These are phyloP conservation scores for Amaranthus cruentus DNA, from an alignment of 148 eudicot species.

Conservation along the genomic window DNA sequence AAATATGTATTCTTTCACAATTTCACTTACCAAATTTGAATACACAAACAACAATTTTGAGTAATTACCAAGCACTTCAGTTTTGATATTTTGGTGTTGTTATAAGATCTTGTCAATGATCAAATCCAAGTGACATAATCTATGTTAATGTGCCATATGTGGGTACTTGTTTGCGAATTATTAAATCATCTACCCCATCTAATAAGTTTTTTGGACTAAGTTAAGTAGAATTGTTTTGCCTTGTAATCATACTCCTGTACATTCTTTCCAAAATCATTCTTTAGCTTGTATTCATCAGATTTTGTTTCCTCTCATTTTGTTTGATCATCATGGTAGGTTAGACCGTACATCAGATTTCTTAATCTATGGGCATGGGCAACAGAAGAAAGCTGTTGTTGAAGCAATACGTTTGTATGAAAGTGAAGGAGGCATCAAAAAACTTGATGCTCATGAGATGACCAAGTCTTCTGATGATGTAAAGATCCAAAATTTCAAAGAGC, in stretches of 20 bases:
- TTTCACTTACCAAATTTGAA: too few relatives aligned
- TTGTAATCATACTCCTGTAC: background rate
- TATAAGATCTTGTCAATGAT: background rate
- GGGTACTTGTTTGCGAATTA: background rate
- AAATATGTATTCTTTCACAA: too few relatives aligned
- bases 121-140: background rate
- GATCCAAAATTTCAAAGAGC: slow-evolving; percentile 57
- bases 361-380: slow-evolving; percentile 93
- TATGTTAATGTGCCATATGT: background rate
- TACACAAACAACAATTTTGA: too few relatives aligned
- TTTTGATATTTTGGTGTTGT: background rate
- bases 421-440: slow-evolving; percentile 30
- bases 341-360: slow-evolving; percentile 77
- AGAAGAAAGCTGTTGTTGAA: slow-evolving; percentile 87
- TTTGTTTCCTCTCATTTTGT: background rate
- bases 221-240: background rate
- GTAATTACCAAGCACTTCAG: background rate
- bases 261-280: background rate
- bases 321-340: slow-evolving; percentile 43
- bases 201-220: background rate
- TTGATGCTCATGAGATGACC: slow-evolving; percentile 29
- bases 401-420: slow-evolving; percentile 69
- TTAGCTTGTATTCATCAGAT: background rate
- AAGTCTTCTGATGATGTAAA: slow-evolving; percentile 36
- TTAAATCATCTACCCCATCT: background rate